A percentile compares a stretch with the other conserved stretches of the same genome.
Evolutionary conservation across 495 filamentous ascomycete species (phyloP).

Genomic region (Penicillium cosmopolitanum): DNA sequence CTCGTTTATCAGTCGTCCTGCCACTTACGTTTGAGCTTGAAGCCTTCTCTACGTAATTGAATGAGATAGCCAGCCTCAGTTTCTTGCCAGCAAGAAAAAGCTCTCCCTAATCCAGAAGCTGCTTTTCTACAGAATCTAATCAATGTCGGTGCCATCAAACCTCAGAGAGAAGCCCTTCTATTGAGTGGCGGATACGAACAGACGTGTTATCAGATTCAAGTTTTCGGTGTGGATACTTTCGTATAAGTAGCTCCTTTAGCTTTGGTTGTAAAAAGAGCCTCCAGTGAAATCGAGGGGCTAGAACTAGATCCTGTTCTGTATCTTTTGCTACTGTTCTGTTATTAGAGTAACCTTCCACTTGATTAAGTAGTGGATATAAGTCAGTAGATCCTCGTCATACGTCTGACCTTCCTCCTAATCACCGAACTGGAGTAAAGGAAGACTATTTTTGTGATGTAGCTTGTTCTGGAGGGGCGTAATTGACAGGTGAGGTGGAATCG

Average conservation of each 20-base stretch:
- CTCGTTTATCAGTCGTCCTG: slow-evolving; percentile 27
- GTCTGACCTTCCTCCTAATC: slow-evolving; percentile 29
- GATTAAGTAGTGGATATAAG: slow-evolving; percentile 40
- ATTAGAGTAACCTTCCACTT: slow-evolving; percentile 39
- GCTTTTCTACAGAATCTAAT: slow-evolving; percentile 21
- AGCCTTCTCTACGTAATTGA: slow-evolving; percentile 20
- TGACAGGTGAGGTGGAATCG: too few relatives aligned
- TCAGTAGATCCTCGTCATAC: slow-evolving; percentile 37
- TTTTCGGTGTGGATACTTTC: too few relatives aligned
- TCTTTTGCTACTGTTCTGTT: slow-evolving; percentile 30
- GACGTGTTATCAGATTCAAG: slow-evolving; percentile 17
- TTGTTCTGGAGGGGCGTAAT: too few relatives aligned
- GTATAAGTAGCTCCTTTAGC: slow-evolving; percentile 6
- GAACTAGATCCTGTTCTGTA: slow-evolving; percentile 32
- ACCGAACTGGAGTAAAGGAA: slow-evolving; percentile 10
- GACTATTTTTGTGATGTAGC: too few relatives aligned
- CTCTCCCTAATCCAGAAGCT: slow-evolving; percentile 19
- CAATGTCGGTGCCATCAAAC: slow-evolving; percentile 17
- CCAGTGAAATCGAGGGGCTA: slow-evolving; percentile 31
- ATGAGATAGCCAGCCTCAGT: slow-evolving; percentile 18
- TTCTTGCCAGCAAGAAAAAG: slow-evolving; percentile 18
- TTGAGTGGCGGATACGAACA: slow-evolving; percentile 11
- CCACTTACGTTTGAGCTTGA: slow-evolving; percentile 3
- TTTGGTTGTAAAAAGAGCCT: slow-evolving; percentile 13
- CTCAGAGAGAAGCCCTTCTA: slow-evolving; percentile 14